Evolutionary conservation across 352 stramenopile genomes (phyloP), one percentile per base, ranked within the genome.

Genomic region (Phytophthora citricola): DNA sequence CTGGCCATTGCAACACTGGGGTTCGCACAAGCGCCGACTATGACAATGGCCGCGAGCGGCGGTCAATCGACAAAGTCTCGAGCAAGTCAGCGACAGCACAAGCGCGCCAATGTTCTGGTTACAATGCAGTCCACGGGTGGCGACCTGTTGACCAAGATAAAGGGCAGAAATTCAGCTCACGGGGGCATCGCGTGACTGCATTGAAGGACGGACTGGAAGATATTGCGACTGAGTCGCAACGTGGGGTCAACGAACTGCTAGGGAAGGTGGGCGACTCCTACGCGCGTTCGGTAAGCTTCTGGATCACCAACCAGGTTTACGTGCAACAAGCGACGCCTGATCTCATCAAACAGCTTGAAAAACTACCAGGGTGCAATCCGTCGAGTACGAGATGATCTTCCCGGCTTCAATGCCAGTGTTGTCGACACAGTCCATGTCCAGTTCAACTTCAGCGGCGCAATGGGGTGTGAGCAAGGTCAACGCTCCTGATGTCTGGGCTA

Each of bases 251-350:
- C 2, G 50, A 69, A 4, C 24, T 81, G 4, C 57, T 87, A 4
- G 47, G 67, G 1, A 76, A 70, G 44, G 49, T 58, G 0, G 50
- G 41, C 5, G 52, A 71, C 5, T 27, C 59, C 3, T 84, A 79
- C 43, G 62, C 66, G 3, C 45, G 60, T 2, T 65, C 66, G 4
- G 54, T 82, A 38, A 86, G 63, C n/a, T 86, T 81, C 26, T 92
- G 83, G 83, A 62, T 92, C 26, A 86, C 81, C 1, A 90, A 90
- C 56, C 75, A 89, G 22, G 29, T 92, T 12, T 84, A 79, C 54
- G 63, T 92, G 5, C 58, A 82, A 10, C 63, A 73, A 17, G 81
- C 76, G 14, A 85, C 83, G 3, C 54, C 57, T 0, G 66, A 75
- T 14, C 61, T 90, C 15, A 48, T 90, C 24, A 73, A 85, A 11